phyloP scores from a whole-genome alignment of 2,329 filamentous ascomycete genomes.

The Incumbomyces lentus region DNA sequence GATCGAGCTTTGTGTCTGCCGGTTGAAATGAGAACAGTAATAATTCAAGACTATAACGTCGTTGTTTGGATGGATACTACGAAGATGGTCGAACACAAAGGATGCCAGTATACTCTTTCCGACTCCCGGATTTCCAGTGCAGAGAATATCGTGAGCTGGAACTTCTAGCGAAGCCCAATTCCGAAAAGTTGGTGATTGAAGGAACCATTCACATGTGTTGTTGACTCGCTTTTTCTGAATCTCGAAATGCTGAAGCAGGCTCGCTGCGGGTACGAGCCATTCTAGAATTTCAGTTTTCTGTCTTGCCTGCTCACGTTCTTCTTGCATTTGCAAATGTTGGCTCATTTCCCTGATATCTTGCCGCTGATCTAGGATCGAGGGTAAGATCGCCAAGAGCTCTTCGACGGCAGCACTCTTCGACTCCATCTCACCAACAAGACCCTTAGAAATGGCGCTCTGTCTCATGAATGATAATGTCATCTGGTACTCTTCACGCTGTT shows the following conservation, averaged over 20 bases:
- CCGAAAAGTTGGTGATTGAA: constrained; percentile 19
- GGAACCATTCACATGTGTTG: constrained; percentile 27
- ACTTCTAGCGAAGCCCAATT: constrained; percentile 18
- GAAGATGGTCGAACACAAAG: constrained; percentile 20
- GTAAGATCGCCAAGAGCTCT: constrained; percentile 14
- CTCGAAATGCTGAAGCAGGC: constrained; percentile 17
- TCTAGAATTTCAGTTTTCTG: constrained; percentile 18
- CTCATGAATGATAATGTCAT: constrained; percentile 13
- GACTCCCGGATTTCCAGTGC: constrained; percentile 17
- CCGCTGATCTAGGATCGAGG: constrained; percentile 12
- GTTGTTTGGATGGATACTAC: constrained; percentile 6
- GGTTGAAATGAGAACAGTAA: constrained; percentile 26
- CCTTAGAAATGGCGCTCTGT: constrained; percentile 11
- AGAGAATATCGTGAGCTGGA: constrained; percentile 14
- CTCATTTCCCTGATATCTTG: constrained; percentile 15
- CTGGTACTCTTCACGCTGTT: constrained; percentile 12
- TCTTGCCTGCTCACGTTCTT: constrained; percentile 17
- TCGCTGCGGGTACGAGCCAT: constrained; percentile 16
- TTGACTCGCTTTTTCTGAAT: constrained; percentile 17
- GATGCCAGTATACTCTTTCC: constrained; percentile 20
- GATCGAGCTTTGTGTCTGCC: constrained; percentile 16
- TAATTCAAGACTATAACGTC: constrained; percentile 20
- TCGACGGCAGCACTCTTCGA: constrained; percentile 12
- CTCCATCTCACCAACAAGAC: constrained; percentile 4
- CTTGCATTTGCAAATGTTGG: constrained; percentile 13